phyloP scores from a whole-genome alignment of 768 basidiomycete genomes.

The Dictyophora rubrovolvata region DNA sequence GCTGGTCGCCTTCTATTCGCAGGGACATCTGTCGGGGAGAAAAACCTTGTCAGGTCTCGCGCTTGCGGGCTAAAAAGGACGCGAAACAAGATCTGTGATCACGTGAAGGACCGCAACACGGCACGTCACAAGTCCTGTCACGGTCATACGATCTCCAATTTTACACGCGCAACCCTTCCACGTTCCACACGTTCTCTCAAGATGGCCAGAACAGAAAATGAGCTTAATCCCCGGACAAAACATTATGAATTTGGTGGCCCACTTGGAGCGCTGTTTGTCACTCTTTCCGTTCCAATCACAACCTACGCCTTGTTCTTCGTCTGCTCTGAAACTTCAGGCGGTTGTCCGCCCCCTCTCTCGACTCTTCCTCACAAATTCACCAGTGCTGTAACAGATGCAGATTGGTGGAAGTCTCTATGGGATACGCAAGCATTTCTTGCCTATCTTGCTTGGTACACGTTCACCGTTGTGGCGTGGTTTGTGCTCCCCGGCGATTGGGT shows the following conservation, averaged over 20 bases:
- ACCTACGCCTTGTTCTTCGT: slow-evolving; percentile 70
- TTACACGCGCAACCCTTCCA: background rate
- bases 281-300: slow-evolving; percentile 57
- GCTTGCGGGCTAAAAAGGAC: background rate
- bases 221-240: slow-evolving; percentile 58
- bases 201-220: background rate
- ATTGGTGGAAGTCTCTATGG: slow-evolving; percentile 73
- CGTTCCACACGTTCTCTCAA: background rate
- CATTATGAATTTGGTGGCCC: slow-evolving; percentile 80
- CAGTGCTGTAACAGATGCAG: slow-evolving; percentile 33
- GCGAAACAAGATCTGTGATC: background rate
- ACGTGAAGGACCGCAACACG: background rate
- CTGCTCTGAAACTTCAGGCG: slow-evolving; percentile 62
- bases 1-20: slow-evolving; percentile 55
- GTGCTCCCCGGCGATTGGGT: slow-evolving; percentile 67
- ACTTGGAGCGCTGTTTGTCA: slow-evolving; percentile 61
- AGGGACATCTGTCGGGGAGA: background rate
- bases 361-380: slow-evolving; percentile 34
- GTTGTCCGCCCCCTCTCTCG: slow-evolving; percentile 49
- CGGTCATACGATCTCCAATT: background rate
- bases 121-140: background rate
- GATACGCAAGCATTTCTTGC: slow-evolving; percentile 66
- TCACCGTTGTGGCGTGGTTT: slow-evolving; percentile 71
- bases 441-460: slow-evolving; percentile 89
- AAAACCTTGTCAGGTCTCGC: background rate